phyloP scores from a whole-genome alignment of 768 basidiomycete species.

The Clitopilus hobsonii region DNA sequence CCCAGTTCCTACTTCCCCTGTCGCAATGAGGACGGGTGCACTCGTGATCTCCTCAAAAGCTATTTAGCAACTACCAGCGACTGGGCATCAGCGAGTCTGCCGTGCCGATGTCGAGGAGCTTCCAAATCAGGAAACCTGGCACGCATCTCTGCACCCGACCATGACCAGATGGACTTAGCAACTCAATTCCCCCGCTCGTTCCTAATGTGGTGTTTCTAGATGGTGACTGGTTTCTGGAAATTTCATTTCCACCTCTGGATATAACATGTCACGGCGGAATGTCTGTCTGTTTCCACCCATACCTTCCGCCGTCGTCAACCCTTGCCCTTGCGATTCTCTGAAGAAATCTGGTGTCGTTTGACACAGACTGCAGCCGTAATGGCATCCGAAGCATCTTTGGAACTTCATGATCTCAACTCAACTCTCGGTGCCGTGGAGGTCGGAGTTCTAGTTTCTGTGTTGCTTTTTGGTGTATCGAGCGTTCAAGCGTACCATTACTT shows the following conservation, averaged over 20 bases:
- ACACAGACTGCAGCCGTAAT: too few species aligned
- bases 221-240: background rate
- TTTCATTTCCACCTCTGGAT: background rate
- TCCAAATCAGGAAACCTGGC: background rate
- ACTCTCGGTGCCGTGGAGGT: slow-evolving; percentile 21
- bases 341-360: too few species aligned
- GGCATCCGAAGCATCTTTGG: background rate
- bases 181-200: background rate
- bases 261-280: background rate
- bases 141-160: background rate
- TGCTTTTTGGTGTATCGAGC: slow-evolving; percentile 20
- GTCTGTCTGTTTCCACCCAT: background rate
- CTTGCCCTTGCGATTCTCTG: background rate
- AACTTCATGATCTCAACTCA: background rate
- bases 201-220: background rate
- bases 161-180: background rate
- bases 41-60: too few species aligned
- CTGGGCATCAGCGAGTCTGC: background rate
- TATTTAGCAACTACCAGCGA: background rate
- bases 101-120: background rate
- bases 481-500: slow-evolving; percentile 18
- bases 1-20: too few species aligned
- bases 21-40: too few species aligned
- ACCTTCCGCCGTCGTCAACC: background rate
- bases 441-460: slow-evolving; percentile 16